Base-by-base conservation (phyloP, 805 yeast species). In the Saturnispora halmiae region DNA sequence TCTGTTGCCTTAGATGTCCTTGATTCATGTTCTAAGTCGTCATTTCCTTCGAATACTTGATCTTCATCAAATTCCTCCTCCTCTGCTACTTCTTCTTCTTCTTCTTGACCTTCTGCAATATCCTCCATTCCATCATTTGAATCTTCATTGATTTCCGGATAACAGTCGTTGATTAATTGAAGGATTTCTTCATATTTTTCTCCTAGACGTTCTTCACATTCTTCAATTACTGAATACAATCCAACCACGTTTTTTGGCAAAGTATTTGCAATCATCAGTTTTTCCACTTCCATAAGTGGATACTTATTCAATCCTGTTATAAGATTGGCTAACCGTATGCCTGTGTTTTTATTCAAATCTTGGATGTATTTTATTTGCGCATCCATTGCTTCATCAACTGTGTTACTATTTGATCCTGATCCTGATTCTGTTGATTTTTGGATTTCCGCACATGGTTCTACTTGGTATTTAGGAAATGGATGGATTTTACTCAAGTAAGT, bases 171-270 rank as follows among this genome's bases (percentile, higher is more conserved):
- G 15, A 85, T 67, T 38, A 77, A 68, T 4, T 63, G 72, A 24
- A 90, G 47, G 2, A 90, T 71, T 3, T 65, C 63, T 34, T 76
- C 72, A 36, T 83, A 69, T 45, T 78, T 70, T 1, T 74, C 81
- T 44, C 82, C 62, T 51, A 87, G 81, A 51, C 98, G 68, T 46
- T 75, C 77, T 50, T 90, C 98, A 59, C 95, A 90, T 55, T 92
- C 97, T 55, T 90, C 98, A 1, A 90, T 77, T 22, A 90, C 64
- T 0, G 92, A 70, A 56, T 77, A 86, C 38, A 90, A 66, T 28
- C 75, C 79, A 10, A 88, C 96, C 67, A 85, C 64, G 4, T 85
- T 75, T 34, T 79, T 66, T 1, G 98, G 98, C 22, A 85, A 68
- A 6, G 78, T 67, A 57, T 90, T 88, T 42, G 88, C 71, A 30